Evolutionary conservation across 1,284 basidiomycete genomes (phyloP).

Genomic region (Trametes pubescens): DNA sequence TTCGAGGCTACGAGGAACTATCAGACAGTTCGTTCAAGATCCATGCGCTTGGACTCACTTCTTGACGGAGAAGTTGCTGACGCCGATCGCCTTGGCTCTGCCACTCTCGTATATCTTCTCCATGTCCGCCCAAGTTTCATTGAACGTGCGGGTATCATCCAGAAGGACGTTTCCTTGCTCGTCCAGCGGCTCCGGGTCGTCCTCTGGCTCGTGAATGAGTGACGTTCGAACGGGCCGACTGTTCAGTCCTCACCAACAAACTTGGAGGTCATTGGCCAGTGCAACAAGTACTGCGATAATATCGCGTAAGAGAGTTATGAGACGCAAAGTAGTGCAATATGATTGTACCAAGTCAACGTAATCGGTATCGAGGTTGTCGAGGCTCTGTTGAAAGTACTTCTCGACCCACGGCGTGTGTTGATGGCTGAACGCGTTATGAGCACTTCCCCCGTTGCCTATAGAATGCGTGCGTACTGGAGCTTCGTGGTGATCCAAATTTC

Average conservation of each 20-base stretch:
- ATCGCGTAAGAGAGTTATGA: background rate
- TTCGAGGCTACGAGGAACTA: slow-evolving; percentile 45
- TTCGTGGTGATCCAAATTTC: slow-evolving; percentile 57
- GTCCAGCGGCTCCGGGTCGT: slow-evolving; percentile 32
- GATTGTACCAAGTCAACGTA: slow-evolving; percentile 43
- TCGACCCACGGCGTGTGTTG: slow-evolving; percentile 34
- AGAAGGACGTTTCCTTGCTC: slow-evolving; percentile 39
- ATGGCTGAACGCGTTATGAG: slow-evolving; percentile 6
- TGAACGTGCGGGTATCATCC: slow-evolving; percentile 53
- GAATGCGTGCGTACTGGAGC: slow-evolving; percentile 30
- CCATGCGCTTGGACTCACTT: slow-evolving; percentile 43
- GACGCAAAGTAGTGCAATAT: too few relatives aligned
- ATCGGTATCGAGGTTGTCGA: slow-evolving; percentile 41
- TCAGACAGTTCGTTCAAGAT: background rate
- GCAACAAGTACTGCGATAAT: slow-evolving; percentile 41
- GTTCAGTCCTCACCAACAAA: slow-evolving; percentile 31
- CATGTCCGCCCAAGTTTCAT: slow-evolving; percentile 67
- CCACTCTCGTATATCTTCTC: slow-evolving; percentile 57
- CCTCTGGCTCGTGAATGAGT: slow-evolving; percentile 23
- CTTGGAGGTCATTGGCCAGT: slow-evolving; percentile 43
- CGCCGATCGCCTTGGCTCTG: slow-evolving; percentile 66
- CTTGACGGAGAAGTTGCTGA: slow-evolving; percentile 75
- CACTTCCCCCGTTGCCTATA: too few relatives aligned
- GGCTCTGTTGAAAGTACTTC: slow-evolving; percentile 41
- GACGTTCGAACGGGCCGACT: background rate